A percentile compares a stretch with the other conserved stretches of the same genome.
Evolutionary conservation across 1,139 yeast species (phyloP).

Genomic region (Candida frijolesensis): DNA sequence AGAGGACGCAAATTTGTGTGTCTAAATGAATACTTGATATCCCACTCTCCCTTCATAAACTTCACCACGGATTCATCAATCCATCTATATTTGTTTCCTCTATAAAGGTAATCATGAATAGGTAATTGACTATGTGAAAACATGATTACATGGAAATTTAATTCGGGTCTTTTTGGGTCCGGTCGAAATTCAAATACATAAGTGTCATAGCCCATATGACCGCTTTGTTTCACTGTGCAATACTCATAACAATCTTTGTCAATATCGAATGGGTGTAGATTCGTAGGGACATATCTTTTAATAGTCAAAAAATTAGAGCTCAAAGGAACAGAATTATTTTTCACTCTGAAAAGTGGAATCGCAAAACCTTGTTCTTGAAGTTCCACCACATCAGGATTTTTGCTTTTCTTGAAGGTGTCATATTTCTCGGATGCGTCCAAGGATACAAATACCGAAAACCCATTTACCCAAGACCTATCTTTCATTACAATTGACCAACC

Average conservation of each 20-base stretch:
- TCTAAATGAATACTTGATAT: constrained; percentile 14
- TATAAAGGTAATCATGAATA: constrained; percentile 15
- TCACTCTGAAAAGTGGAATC: constrained; percentile 14
- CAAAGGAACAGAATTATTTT: constrained; percentile 7
- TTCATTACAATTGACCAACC: constrained; percentile 15
- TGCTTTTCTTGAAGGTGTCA: constrained; percentile 12
- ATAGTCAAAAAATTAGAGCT: constrained; percentile 13
- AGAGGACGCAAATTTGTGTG: constrained; percentile 9
- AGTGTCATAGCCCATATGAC: constrained; percentile 13
- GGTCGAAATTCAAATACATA: constrained; percentile 16
- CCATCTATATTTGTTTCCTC: constrained; percentile 15
- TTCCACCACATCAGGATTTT: constrained; percentile 6
- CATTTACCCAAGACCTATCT: constrained; percentile 13
- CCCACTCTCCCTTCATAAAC: constrained; percentile 4
- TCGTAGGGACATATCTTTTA: constrained; percentile 12
- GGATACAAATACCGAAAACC: constrained; percentile 14
- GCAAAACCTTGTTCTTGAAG: constrained; percentile 15
- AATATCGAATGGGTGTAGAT: constrained; percentile 12
- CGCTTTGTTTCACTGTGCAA: constrained; percentile 12
- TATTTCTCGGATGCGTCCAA: constrained; percentile 14
- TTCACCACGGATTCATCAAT: constrained; percentile 12
- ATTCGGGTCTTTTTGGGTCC: constrained; percentile 9
- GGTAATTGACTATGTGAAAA: constrained; percentile 16
- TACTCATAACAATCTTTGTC: constrained; percentile 13
- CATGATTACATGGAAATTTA: constrained; percentile 13